These are phyloP conservation scores for Arabis hirsuta DNA, from an alignment of 345 rosid genomes.

Conservation along the genomic window DNA sequence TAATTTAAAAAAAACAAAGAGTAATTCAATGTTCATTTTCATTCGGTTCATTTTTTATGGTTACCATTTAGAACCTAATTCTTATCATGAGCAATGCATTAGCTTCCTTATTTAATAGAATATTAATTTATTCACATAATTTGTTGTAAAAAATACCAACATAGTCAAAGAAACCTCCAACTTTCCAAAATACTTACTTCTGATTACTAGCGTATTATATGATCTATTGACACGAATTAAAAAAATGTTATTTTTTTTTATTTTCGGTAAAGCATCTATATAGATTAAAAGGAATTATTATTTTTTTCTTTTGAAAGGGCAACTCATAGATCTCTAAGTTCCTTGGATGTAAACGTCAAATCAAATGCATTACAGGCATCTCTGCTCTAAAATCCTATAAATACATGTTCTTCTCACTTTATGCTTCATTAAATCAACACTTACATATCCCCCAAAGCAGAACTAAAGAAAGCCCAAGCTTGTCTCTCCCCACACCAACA, in stretches of 20 bases:
- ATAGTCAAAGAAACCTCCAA: too few relatives aligned
- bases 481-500: slow-evolving; percentile 39
- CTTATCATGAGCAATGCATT: not conserved
- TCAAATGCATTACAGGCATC: slow-evolving; percentile 32
- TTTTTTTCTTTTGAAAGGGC: not conserved
- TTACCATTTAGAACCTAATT: not conserved
- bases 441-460: slow-evolving; percentile 21
- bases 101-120: not conserved
- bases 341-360: slow-evolving; percentile 40
- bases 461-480: slow-evolving; percentile 33
- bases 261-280: not conserved
- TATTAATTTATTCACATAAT: not conserved
- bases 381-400: slow-evolving; percentile 33
- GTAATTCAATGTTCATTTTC: too few relatives aligned
- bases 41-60: too few relatives aligned
- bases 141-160: not conserved
- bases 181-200: not conserved
- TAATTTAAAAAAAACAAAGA: too few relatives aligned
- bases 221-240: not conserved
- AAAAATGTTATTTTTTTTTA: not conserved
- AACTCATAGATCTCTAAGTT: slow-evolving; percentile 14
- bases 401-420: slow-evolving; percentile 39
- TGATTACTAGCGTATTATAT: not conserved
- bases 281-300: not conserved
- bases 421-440: slow-evolving; percentile 39